Evolutionary conservation across 768 basidiomycete species (phyloP).

Genomic region (Xerocomus potaroensis): DNA sequence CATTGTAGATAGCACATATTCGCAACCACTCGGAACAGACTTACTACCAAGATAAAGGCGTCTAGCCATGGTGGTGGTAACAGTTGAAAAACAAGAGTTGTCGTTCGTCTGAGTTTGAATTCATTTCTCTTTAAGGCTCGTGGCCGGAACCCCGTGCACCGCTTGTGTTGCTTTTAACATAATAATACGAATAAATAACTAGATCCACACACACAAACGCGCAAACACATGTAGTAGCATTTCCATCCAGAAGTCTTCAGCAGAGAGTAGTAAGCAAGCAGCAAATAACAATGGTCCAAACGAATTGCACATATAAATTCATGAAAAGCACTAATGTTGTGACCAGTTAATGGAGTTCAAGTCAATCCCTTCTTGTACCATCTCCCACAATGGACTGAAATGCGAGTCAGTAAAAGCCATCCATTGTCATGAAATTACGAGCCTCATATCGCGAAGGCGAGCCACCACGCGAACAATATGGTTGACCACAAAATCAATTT

Average conservation of each 20-base stretch:
- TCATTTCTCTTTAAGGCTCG: slow-evolving; percentile 25
- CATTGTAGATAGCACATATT: slow-evolving; percentile 1
- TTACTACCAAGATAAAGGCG: slow-evolving; percentile 84
- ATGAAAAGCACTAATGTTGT: slow-evolving; percentile 50
- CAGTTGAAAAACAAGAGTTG: slow-evolving; percentile 27
- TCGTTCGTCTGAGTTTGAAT: slow-evolving; percentile 31
- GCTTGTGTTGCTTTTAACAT: not conserved
- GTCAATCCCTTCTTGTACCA: slow-evolving; percentile 99
- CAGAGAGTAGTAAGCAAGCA: not conserved
- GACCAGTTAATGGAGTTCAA: slow-evolving; percentile 95
- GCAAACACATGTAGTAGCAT: not conserved
- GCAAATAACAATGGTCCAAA: not conserved
- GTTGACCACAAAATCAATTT: slow-evolving; percentile 90
- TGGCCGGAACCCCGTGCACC: slow-evolving; percentile 18
- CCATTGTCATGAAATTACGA: slow-evolving; percentile 16
- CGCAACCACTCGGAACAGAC: slow-evolving; percentile 20
- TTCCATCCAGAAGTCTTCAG: not conserved
- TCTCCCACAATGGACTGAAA: slow-evolving; percentile 91
- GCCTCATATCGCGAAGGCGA: slow-evolving; percentile 92
- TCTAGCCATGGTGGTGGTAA: slow-evolving; percentile 61
- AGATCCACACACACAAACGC: not conserved
- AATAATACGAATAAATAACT: not conserved
- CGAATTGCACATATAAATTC: slow-evolving; percentile 15
- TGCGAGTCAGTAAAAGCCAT: slow-evolving; percentile 8
- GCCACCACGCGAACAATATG: slow-evolving; percentile 87